A percentile compares a stretch with the other conserved stretches of the same genome.
These are phyloP conservation scores for Hibiscus trionum DNA, from an alignment of 345 rosid genomes.

Conservation along the genomic window DNA sequence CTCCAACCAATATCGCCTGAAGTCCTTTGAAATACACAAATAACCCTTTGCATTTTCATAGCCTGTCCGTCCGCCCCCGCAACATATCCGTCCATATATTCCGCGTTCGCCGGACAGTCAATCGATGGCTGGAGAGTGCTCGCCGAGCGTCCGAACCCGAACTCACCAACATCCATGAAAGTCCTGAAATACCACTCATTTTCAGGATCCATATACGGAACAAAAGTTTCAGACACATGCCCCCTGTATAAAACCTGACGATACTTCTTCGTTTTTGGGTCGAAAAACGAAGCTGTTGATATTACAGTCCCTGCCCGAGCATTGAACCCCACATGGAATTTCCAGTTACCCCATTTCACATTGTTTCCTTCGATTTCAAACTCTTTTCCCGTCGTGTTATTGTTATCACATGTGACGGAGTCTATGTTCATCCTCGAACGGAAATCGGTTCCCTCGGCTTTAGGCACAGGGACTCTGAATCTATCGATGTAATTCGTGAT, in stretches of 20 bases:
- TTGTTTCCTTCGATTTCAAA: slow-evolving; percentile 32
- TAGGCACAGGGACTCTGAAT: slow-evolving; percentile 51
- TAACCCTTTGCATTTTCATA: slow-evolving; percentile 34
- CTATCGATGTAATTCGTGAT: slow-evolving; percentile 41
- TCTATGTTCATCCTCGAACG: slow-evolving; percentile 23
- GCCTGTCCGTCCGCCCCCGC: slow-evolving; percentile 57
- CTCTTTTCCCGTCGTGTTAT: slow-evolving; percentile 31
- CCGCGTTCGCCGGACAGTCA: slow-evolving; percentile 63
- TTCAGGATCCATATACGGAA: slow-evolving; percentile 77
- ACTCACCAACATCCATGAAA: slow-evolving; percentile 72
- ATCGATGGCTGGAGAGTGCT: slow-evolving; percentile 42
- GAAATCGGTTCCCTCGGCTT: slow-evolving; percentile 62
- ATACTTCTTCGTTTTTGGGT: slow-evolving; percentile 21
- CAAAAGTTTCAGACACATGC: slow-evolving; percentile 72
- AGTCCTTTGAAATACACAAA: slow-evolving; percentile 61
- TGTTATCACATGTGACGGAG: slow-evolving; percentile 33
- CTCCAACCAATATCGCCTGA: slow-evolving; percentile 54
- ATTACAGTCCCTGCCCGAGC: slow-evolving; percentile 52
- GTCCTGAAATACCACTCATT: slow-evolving; percentile 75
- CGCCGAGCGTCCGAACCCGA: slow-evolving; percentile 63
- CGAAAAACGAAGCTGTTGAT: slow-evolving; percentile 56
- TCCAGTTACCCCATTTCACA: slow-evolving; percentile 66
- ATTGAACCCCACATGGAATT: slow-evolving; percentile 60
- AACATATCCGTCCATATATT: slow-evolving; percentile 46
- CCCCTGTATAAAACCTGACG: slow-evolving; percentile 55